Evolutionary conservation across 1,284 basidiomycete species (phyloP), one percentile per base, ranked within the genome.

Genomic region (Cutaneotrichosporon sp.): DNA sequence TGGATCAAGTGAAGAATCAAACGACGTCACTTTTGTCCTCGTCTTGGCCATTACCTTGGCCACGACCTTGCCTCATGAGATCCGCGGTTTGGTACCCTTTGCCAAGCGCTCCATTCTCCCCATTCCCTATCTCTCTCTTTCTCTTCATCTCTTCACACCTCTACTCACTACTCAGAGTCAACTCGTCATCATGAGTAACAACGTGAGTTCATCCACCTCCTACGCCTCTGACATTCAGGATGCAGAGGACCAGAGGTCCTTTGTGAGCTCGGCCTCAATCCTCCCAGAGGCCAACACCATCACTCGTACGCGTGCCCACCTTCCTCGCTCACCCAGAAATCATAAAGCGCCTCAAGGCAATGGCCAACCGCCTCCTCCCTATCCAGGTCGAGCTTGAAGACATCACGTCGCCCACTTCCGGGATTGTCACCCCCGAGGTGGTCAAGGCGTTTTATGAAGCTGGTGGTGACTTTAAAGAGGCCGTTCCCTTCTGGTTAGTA

Each of bases 281-380:
- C 65, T 56, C 38, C 62, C 65, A 5, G 56, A 56, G 56, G 53
- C 65, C 16, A 60, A 61, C 56, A 67, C 65, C n/a, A 59, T 67
- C 60, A 62, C 36, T 32, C 61, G 65, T 67, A 55, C 21, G 50
- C 51, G n/a, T 21, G 8, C 18, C 16, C 49, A 60, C 34, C 26
- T 30, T 22, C 22, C 11, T 32, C 42, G n/a, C 58, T 60, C 13
- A 60, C 38, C n/a, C 66, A 81, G 79, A 80, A 63, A 70, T 97
- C 55, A 85, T 95, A 47, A 89, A 86, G 69, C 87, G 93, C 47
- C 82, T 96, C 58, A 86, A 90, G 55, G 87, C 90, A 0, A 82
- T 97, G 70, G 90, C 90, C 0, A 80, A 90, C 62, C 85, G 83
- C 60, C 83, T 97, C 7, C 83, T 97, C 1, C 94, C 94, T 4